phyloP scores from a whole-genome alignment of 352 stramenopile species.

The Pythium coloratum region DNA sequence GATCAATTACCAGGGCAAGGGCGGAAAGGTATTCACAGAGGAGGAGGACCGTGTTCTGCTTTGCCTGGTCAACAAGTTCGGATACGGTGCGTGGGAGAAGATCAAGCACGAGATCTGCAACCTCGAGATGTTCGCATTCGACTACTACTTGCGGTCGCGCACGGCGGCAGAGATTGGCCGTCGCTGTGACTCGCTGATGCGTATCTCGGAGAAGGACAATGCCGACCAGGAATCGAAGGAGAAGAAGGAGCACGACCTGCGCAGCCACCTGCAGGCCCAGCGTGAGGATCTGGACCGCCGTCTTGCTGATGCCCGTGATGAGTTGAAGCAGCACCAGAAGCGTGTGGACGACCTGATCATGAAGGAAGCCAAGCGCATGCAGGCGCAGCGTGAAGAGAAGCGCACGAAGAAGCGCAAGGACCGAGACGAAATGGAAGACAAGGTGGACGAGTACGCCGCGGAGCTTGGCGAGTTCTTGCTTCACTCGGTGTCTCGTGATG shows the following conservation, averaged over 20 bases:
- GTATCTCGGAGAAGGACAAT: conserved; percentile 94
- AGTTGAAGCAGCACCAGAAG: conserved; percentile 75
- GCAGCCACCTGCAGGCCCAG: conserved; percentile 59
- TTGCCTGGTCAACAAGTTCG: conserved; percentile 96
- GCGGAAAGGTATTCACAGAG: conserved; percentile 94
- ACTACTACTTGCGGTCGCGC: conserved; percentile 98
- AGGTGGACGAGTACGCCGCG: conserved; percentile 54
- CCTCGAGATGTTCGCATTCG: conserved; percentile 94
- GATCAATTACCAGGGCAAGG: conserved; percentile 90
- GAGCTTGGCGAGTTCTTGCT: conserved; percentile 64
- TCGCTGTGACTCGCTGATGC: conserved; percentile 94
- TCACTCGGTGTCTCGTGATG: conserved; percentile 28
- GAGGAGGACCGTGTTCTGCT: conserved; percentile 98
- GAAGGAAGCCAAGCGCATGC: conserved; percentile 87
- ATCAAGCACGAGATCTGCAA: conserved; percentile 96
- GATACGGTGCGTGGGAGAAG: conserved; percentile 96
- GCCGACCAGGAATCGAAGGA: conserved; percentile 77
- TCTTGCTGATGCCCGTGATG: conserved; percentile 57
- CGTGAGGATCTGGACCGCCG: conserved; percentile 69
- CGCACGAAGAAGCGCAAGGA: conserved; percentile 81
- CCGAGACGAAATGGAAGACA: conserved; percentile 62
- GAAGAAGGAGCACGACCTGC: conserved; percentile 72
- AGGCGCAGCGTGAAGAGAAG: conserved; percentile 77
- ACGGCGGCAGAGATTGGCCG: conserved; percentile 95
- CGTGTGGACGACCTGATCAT: conserved; percentile 87